Conservation (phyloP, 176 grass and related monocot species). For the Canna indica region DNA sequence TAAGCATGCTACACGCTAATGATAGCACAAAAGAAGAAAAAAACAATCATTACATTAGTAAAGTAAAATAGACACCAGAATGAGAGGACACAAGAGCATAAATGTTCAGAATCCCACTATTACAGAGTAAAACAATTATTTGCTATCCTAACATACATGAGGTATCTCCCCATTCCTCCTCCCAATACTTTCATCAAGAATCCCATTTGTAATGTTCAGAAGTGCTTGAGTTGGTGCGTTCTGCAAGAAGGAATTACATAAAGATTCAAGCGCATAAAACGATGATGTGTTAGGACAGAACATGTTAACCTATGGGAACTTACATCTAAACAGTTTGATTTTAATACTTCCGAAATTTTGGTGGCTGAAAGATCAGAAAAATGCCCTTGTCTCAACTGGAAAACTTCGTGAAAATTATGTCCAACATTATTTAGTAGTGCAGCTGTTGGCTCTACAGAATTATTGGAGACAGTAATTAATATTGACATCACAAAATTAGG, state of each 20-base stretch:
- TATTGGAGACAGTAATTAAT: not conserved
- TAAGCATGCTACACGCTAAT: constrained; percentile 42
- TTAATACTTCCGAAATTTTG: constrained; percentile 68
- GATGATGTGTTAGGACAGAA: not conserved
- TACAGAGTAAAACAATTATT: not conserved
- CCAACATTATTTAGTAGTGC: constrained; percentile 33
- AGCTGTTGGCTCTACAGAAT: constrained; percentile 33
- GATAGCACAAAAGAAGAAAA: constrained; percentile 8
- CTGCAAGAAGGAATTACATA: constrained; percentile 19
- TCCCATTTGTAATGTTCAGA: constrained; percentile 49
- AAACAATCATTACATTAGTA: constrained; percentile 5
- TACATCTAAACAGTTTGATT: constrained; percentile 63
- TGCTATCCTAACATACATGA: constrained; percentile 63
- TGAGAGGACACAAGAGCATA: not conserved
- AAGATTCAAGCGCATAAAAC: constrained; percentile 6
- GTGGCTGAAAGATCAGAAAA: constrained; percentile 51
- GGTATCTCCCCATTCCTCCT: constrained; percentile 65
- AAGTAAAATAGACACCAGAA: not conserved
- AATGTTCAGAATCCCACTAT: too few species aligned
- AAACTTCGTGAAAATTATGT: constrained; percentile 63
- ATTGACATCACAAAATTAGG: not conserved
- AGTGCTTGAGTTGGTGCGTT: constrained; percentile 74
- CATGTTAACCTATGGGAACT: constrained; percentile 8
- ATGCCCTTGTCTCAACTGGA: constrained; percentile 44
- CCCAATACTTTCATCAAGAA: constrained; percentile 63